These are phyloP conservation scores for Diospyros kaki DNA, from an alignment of 148 eudicot genomes.

Conservation along the genomic window DNA sequence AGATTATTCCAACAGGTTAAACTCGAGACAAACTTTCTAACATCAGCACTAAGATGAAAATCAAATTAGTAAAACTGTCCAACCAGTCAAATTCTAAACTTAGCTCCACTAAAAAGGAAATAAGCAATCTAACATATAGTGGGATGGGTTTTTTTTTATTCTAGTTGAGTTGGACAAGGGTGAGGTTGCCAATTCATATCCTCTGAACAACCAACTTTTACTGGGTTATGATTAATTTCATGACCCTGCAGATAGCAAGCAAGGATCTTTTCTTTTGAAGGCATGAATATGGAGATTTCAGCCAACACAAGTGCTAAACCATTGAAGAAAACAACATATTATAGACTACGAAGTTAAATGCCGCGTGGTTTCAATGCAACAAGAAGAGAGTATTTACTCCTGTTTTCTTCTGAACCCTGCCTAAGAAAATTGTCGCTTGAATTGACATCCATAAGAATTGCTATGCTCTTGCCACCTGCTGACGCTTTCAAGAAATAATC, in stretches of 20 bases:
- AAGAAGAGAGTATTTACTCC: conserved; percentile 32
- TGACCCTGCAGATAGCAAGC: too few relatives aligned
- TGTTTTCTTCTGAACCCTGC: conserved; percentile 39
- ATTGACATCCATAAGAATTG: conserved; percentile 55
- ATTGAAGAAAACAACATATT: not conserved
- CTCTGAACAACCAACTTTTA: not conserved
- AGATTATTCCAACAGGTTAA: too few relatives aligned
- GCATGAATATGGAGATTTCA: too few relatives aligned
- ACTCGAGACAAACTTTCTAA: not conserved
- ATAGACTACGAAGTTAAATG: not conserved
- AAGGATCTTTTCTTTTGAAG: not conserved
- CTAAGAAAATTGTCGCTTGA: conserved; percentile 29
- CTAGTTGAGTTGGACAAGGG: not conserved
- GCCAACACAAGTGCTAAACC: not conserved
- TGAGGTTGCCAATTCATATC: not conserved
- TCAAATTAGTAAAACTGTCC: too few relatives aligned
- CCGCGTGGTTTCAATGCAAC: not conserved
- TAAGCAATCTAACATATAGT: not conserved
- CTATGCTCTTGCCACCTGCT: conserved; percentile 53
- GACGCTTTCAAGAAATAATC: conserved; percentile 77
- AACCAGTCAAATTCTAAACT: too few relatives aligned
- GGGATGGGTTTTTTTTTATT: not conserved
- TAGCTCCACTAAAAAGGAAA: too few relatives aligned
- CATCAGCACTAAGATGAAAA: too few relatives aligned
- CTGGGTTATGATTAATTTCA: conserved; percentile 4